phyloP scores from a whole-genome alignment of 2,329 filamentous ascomycete species.

The Cladosporium sp. region DNA sequence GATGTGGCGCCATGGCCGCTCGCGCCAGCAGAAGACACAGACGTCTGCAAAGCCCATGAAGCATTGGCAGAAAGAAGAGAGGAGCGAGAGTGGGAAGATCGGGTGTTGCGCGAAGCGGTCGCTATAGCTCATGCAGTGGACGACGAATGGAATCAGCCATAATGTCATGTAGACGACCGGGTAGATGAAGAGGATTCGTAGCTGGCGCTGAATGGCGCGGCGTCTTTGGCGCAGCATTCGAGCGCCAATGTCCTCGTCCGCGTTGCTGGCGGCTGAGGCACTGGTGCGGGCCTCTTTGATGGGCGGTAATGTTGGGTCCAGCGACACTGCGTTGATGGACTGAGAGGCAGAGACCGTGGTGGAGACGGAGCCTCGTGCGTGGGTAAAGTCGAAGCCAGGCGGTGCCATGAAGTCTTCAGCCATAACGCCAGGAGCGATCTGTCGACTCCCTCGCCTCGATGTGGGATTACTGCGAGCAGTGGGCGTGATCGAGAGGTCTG shows the following conservation, averaged over 20 bases:
- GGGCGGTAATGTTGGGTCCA: conserved; percentile 17
- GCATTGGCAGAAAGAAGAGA: conserved; percentile 56
- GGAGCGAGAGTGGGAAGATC: conserved; percentile 54
- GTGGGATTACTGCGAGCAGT: conserved; percentile 20
- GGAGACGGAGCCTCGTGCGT: conserved; percentile 22
- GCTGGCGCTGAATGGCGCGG: conserved; percentile 59
- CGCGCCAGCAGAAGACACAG: conserved; percentile 62
- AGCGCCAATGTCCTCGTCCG: conserved; percentile 4
- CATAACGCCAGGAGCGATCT: conserved; percentile 16
- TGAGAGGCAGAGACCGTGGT: conserved; percentile 19
- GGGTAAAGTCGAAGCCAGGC: conserved; percentile 5
- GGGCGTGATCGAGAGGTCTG: background rate
- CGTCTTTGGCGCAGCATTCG: conserved; percentile 20
- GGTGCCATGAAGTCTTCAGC: conserved; percentile 26
- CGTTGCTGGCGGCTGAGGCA: background rate
- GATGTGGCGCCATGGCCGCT: conserved; percentile 66
- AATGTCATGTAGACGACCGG: conserved; percentile 67
- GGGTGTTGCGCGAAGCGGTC: conserved; percentile 48
- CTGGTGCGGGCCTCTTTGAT: conserved; percentile 21
- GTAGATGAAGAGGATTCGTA: conserved; percentile 72
- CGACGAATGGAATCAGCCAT: conserved; percentile 68
- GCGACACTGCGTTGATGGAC: conserved; percentile 14
- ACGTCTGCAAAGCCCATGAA: conserved; percentile 66
- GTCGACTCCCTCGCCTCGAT: conserved; percentile 27
- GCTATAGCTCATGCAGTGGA: conserved; percentile 58